Percentiles rank a stretch among this genome's conserved stretches.
Conservation (phyloP, 2,329 filamentous ascomycete species). For the Keithomyces neogunnii region DNA sequence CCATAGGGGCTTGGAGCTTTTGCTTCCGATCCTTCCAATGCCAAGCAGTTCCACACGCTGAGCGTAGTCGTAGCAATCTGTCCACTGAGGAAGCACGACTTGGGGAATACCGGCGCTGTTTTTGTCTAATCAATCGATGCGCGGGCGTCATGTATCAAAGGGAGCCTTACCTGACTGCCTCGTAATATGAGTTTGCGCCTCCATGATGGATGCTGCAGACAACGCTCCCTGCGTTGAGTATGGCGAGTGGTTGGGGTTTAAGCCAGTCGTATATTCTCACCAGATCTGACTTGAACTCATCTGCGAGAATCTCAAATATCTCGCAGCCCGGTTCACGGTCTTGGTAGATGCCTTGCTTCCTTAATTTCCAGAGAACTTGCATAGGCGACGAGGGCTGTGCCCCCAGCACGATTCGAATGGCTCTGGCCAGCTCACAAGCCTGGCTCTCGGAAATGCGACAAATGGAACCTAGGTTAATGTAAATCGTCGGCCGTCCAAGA, state of each 20-base stretch:
- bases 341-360: not conserved
- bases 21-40: not conserved
- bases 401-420: not conserved
- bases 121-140: not conserved
- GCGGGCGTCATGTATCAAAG: too few species aligned
- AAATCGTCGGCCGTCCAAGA: not conserved
- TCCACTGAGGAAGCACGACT: not conserved
- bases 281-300: not conserved
- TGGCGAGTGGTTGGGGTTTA: not conserved
- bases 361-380: not conserved
- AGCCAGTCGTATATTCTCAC: not conserved
- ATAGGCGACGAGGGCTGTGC: not conserved
- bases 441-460: not conserved
- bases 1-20: slow-evolving; percentile 15
- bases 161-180: not conserved
- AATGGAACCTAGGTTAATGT: not conserved
- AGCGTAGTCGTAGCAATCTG: not conserved
- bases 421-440: not conserved
- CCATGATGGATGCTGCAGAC: not conserved
- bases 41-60: not conserved
- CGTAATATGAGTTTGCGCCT: not conserved
- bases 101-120: not conserved
- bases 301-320: not conserved
- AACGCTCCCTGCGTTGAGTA: not conserved
- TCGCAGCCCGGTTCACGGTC: not conserved